phyloP scores from a whole-genome alignment of 352 stramenopile genomes.

The Globisporangium yorkense region DNA sequence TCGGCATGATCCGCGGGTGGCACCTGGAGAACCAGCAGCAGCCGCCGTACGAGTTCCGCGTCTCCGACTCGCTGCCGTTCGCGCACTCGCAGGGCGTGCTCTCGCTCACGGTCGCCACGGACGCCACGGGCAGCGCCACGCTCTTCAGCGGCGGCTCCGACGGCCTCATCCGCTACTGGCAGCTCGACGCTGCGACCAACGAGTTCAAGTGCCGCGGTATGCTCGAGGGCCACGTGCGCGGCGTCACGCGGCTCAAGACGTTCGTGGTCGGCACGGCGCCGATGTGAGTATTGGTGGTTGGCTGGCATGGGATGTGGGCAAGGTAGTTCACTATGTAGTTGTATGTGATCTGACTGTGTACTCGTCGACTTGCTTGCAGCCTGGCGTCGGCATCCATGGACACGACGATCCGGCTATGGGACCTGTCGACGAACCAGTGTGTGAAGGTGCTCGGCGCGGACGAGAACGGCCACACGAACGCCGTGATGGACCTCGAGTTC shows the following conservation, averaged over 20 bases:
- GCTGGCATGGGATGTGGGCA: neutral
- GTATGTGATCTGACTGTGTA: neutral
- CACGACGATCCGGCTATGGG: constrained; percentile 79
- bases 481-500: constrained; percentile 84
- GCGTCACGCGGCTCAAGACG: constrained; percentile 79
- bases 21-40: constrained; percentile 70
- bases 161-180: constrained; percentile 78
- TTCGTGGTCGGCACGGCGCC: constrained; percentile 57
- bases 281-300: constrained; percentile 25
- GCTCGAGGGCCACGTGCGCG: constrained; percentile 74
- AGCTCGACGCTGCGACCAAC: constrained; percentile 60
- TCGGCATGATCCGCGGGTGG: constrained; percentile 78
- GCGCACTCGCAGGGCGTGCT: constrained; percentile 71
- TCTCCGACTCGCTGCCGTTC: constrained; percentile 63
- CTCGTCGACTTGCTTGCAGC: constrained; percentile 8
- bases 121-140: constrained; percentile 54
- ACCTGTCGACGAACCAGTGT: constrained; percentile 77
- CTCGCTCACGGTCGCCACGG: constrained; percentile 65
- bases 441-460: constrained; percentile 67
- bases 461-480: constrained; percentile 70
- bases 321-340: neutral
- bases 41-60: constrained; percentile 57
- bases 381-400: constrained; percentile 79
- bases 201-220: constrained; percentile 70
- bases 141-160: constrained; percentile 75